A percentile compares a stretch with the other conserved stretches of the same genome.
These are phyloP conservation scores for Buxus sempervirens DNA, from an alignment of 164 flowering plant genomes.

Conservation along the genomic window DNA sequence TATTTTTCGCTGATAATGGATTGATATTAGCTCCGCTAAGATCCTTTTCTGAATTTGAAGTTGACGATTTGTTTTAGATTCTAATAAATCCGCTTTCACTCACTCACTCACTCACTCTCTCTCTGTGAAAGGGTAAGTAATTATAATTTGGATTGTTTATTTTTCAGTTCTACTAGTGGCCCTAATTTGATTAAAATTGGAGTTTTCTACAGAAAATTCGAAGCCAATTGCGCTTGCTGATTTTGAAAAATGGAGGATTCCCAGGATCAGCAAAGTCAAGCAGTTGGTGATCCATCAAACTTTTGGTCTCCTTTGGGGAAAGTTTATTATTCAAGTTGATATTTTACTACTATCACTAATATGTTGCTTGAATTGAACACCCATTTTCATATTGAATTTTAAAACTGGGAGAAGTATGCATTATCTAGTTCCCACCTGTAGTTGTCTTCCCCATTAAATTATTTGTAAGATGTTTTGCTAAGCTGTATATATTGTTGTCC, in stretches of 20 bases:
- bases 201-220: neutral
- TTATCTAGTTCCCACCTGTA: neutral
- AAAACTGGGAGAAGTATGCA: neutral
- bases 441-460: neutral
- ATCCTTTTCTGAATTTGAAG: no score
- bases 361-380: neutral
- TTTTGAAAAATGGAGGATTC: conserved; percentile 38
- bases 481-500: no score
- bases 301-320: neutral
- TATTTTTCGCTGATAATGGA: no score
- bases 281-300: conserved; percentile 21
- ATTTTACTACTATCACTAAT: neutral
- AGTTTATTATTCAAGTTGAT: neutral
- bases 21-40: no score
- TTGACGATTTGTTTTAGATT: no score
- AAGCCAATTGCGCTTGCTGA: neutral
- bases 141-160: no score
- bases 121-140: no score
- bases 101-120: no score
- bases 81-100: no score
- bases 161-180: neutral
- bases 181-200: neutral
- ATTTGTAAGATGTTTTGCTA: neutral
- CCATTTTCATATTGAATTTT: neutral
- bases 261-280: conserved; percentile 31